A percentile compares a stretch with the other conserved stretches of the same genome.
These are phyloP conservation scores for Citeromyces hawaiiensis DNA, from an alignment of 1,139 yeast species.

Conservation along the genomic window DNA sequence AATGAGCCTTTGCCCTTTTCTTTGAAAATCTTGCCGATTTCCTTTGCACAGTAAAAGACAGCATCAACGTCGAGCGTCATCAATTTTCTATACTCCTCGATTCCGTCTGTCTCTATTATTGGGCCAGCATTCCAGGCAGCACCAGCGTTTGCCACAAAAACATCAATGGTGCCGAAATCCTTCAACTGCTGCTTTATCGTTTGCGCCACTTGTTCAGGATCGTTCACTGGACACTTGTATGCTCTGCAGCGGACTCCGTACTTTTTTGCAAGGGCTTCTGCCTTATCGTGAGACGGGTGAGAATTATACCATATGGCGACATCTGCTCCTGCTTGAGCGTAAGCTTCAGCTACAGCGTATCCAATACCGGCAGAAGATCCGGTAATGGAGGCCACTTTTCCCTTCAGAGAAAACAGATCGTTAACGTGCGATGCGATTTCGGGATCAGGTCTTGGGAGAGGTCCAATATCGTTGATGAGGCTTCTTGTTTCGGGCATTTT, in stretches of 20 bases:
- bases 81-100: slow-evolving; percentile 32
- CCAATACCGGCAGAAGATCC: slow-evolving; percentile 90
- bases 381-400: slow-evolving; percentile 76
- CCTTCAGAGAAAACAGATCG: slow-evolving; percentile 55
- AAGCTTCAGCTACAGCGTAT: slow-evolving; percentile 73
- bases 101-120: slow-evolving; percentile 28
- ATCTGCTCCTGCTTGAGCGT: slow-evolving; percentile 86
- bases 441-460: slow-evolving; percentile 11
- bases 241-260: slow-evolving; percentile 35
- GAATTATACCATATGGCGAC: slow-evolving; percentile 74
- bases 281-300: slow-evolving; percentile 44
- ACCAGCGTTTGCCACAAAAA: slow-evolving; percentile 59
- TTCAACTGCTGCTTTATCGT: slow-evolving; percentile 28
- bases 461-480: slow-evolving; percentile 7
- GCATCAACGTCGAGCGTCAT: slow-evolving; percentile 42
- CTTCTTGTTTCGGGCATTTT: slow-evolving; percentile 5
- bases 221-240: slow-evolving; percentile 35
- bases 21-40: slow-evolving; percentile 35
- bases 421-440: slow-evolving; percentile 13
- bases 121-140: slow-evolving; percentile 43
- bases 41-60: slow-evolving; percentile 44
- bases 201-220: slow-evolving; percentile 25
- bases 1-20: slow-evolving; percentile 37
- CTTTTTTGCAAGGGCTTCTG: slow-evolving; percentile 24
- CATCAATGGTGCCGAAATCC: slow-evolving; percentile 46